Evolutionary conservation across 2,329 filamentous ascomycete species (phyloP), one percentile per base, ranked within the genome.

Genomic region (Penicillium sp.): DNA sequence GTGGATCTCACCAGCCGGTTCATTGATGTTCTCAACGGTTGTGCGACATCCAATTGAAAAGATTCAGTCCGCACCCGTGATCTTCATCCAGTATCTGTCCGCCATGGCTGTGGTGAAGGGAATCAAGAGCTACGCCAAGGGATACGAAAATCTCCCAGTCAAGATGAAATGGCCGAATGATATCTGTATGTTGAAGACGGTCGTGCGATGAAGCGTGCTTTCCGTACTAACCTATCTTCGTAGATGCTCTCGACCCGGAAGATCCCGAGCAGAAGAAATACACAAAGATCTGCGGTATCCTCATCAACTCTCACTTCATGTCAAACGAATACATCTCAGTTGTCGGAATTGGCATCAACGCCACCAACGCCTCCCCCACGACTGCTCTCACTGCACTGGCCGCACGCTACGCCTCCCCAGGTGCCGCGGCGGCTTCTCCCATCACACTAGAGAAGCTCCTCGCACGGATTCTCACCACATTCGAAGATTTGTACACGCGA

Each of bases 121-220:
- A 0, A 88, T 98, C 64, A 89, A 91, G 65, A 84, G 83, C 28
- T 98, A 98, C 72, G 92, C 89, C 52, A 77, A 78, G 2, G 91
- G 89, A 7, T 98, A 96, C 75, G 82, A 86, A 6, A 81, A 86
- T 0, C 76, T 98, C 4, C 91, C 91, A 0, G 84, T 99, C 43
- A 93, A 91, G 73, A 79, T 99, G 35, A 99, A 99, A 76, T 99
- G 95, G 95, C 95, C 95, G 11, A 99, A 99, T 71, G 95, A 99
- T 73, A 91, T 99, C 57, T 94, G 87, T 88, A 77, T 75, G 83
- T 77, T 5, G 14, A 38, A 33, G 6, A 16, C 6, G 2, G 11
- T 22, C 6, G 8, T 37, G 10, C 22, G 14, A 14, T 22, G 3
- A n/a, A 16, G 8, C 19, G 11, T 26, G 7, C 22, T 3, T 16